Percentiles rank a stretch among this genome's conserved stretches.
Evolutionary conservation across 192 early-diverging fungal genomes (phyloP).

Genomic region (Dissophora globulifera): DNA sequence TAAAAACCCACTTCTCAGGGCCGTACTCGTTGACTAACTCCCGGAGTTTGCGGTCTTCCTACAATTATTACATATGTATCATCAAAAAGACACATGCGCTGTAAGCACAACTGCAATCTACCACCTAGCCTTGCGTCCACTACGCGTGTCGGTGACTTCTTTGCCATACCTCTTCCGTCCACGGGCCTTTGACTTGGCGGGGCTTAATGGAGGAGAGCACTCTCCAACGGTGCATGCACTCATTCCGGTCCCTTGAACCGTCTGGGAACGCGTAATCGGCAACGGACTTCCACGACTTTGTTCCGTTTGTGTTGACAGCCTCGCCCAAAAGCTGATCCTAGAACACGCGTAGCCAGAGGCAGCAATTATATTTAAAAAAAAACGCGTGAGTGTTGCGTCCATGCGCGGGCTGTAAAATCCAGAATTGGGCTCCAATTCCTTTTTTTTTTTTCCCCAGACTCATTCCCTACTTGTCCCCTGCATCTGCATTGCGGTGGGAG

Average conservation of each 20-base stretch:
- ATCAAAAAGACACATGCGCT: background rate
- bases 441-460: no score
- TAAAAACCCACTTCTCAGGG: slow-evolving; percentile 53
- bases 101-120: background rate
- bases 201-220: slow-evolving; percentile 15
- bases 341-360: no score
- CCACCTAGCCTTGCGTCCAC: no score
- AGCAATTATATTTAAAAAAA: no score
- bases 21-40: slow-evolving; percentile 47
- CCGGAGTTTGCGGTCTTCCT: slow-evolving; percentile 43
- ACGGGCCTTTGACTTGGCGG: slow-evolving; percentile 50
- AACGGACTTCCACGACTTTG: slow-evolving; percentile 41
- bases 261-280: slow-evolving; percentile 42
- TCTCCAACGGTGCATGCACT: slow-evolving; percentile 45
- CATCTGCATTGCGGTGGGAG: no score
- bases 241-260: slow-evolving; percentile 35
- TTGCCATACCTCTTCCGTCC: slow-evolving; percentile 47
- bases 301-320: slow-evolving; percentile 26
- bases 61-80: background rate
- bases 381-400: no score
- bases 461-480: no score
- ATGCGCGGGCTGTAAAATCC: no score
- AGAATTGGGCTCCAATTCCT: no score
- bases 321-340: slow-evolving; percentile 37
- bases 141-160: background rate